Percentiles rank a stretch among this genome's conserved stretches.
phyloP scores from a whole-genome alignment of 495 filamentous ascomycete species.

The Daldinia vernicosa region DNA sequence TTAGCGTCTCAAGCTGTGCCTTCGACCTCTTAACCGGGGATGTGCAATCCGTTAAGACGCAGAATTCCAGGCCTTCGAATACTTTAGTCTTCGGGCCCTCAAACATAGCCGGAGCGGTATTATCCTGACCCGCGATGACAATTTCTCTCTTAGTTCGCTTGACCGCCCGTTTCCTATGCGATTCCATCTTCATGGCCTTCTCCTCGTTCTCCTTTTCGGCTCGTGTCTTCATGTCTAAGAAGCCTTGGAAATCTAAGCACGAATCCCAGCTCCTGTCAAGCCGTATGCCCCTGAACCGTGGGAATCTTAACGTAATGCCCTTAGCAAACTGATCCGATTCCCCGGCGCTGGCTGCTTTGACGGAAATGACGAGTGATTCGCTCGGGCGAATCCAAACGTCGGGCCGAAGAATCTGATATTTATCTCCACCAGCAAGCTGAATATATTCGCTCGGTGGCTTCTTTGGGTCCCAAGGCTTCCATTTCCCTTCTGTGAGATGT shows the following conservation, averaged over 20 bases:
- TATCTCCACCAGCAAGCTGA: conserved; percentile 79
- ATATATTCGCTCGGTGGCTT: conserved; percentile 82
- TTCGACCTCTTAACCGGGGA: conserved; percentile 73
- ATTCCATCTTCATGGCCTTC: conserved; percentile 84
- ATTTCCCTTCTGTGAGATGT: conserved; percentile 88
- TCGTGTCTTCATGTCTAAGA: conserved; percentile 73
- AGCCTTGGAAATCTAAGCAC: conserved; percentile 80
- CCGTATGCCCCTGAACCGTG: conserved; percentile 84
- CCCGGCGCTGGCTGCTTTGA: conserved; percentile 87
- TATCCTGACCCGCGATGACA: conserved; percentile 74
- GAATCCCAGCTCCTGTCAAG: conserved; percentile 85
- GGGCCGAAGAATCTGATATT: conserved; percentile 76
- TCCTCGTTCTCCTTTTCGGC: conserved; percentile 74
- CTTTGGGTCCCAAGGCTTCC: conserved; percentile 83
- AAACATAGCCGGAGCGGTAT: conserved; percentile 58
- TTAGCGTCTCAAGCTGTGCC: conserved; percentile 79
- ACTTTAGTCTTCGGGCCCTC: conserved; percentile 56
- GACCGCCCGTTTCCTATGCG: conserved; percentile 66
- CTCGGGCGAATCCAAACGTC: conserved; percentile 94
- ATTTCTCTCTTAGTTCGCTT: conserved; percentile 75
- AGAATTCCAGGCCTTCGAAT: conserved; percentile 84
- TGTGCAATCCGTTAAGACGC: conserved; percentile 60
- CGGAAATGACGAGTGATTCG: conserved; percentile 85
- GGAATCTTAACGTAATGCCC: conserved; percentile 85
- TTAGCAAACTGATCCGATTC: conserved; percentile 79